A percentile compares a stretch with the other conserved stretches of the same genome.
Conservation (phyloP, 805 yeast species). For the Crinitomyces ghanaensis region DNA sequence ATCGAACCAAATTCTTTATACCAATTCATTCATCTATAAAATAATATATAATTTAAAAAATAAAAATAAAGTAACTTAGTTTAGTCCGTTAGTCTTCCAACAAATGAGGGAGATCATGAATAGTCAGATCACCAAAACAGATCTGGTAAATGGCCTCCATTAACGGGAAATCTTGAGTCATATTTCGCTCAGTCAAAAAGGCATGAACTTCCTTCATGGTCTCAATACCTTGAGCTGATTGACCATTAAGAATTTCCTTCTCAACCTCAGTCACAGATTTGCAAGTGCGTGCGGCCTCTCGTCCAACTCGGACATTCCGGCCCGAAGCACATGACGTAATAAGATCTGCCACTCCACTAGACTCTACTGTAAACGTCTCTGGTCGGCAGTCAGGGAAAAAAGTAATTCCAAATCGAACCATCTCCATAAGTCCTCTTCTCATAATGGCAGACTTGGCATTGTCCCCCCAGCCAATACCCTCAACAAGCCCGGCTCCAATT, state of each 20-base stretch:
- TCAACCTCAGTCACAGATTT: conserved; percentile 75
- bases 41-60: no score
- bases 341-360: conserved; percentile 96
- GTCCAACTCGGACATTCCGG: conserved; percentile 87
- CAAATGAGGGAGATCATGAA: conserved; percentile 56
- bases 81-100: conserved; percentile 11
- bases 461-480: conserved; percentile 98
- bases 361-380: conserved; percentile 80
- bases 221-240: conserved; percentile 90
- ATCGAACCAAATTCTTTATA: no score
- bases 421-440: conserved; percentile 90
- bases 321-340: conserved; percentile 98
- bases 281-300: conserved; percentile 64
- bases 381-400: conserved; percentile 69
- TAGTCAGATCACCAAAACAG: conserved; percentile 60
- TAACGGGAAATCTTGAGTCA: conserved; percentile 66
- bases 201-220: conserved; percentile 89
- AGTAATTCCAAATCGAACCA: conserved; percentile 69
- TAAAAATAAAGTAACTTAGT: no score
- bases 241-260: conserved; percentile 80
- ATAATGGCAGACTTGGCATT: conserved; percentile 96
- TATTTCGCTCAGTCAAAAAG: conserved; percentile 44
- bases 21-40: no score
- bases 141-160: conserved; percentile 73
- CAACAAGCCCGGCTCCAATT: conserved; percentile 92